These are phyloP conservation scores for Pythium myriotylum DNA, from an alignment of 352 stramenopile species.

Conservation along the genomic window DNA sequence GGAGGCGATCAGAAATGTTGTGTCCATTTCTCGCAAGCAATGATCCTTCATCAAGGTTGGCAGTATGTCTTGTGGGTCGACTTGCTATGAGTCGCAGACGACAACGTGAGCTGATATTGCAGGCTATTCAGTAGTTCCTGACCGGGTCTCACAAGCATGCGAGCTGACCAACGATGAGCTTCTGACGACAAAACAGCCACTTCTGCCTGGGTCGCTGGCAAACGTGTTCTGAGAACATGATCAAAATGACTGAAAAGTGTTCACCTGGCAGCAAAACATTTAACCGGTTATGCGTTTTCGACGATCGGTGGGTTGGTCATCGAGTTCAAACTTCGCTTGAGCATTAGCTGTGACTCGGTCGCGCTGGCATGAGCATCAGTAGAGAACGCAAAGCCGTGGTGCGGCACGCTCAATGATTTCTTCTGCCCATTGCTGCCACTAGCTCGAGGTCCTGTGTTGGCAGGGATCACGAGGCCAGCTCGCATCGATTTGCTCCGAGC, in stretches of 20 bases:
- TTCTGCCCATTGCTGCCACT: conserved; percentile 27
- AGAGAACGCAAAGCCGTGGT: conserved; percentile 80
- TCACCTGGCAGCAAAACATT: conserved; percentile 19
- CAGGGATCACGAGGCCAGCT: conserved; percentile 43
- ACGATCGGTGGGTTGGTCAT: not conserved
- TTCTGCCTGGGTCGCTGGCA: too few relatives aligned
- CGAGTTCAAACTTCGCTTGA: conserved; percentile 17
- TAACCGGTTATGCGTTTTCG: not conserved
- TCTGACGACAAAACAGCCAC: too few relatives aligned
- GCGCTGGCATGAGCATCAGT: conserved; percentile 56
- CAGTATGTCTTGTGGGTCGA: too few relatives aligned
- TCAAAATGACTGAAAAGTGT: conserved; percentile 16
- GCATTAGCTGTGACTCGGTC: conserved; percentile 47
- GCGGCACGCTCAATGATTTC: conserved; percentile 34
- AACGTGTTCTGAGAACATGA: too few relatives aligned
- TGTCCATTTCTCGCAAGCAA: too few relatives aligned
- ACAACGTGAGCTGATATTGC: too few relatives aligned
- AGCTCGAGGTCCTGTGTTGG: conserved; percentile 21
- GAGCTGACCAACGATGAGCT: too few relatives aligned
- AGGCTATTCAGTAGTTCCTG: too few relatives aligned
- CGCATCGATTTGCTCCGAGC: conserved; percentile 22
- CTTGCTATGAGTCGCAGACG: too few relatives aligned
- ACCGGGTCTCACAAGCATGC: too few relatives aligned
- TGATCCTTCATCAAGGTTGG: too few relatives aligned
- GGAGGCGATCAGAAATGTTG: too few relatives aligned